Base-by-base conservation (phyloP, 179 eudicot genomes). In the Silene coronaria region DNA sequence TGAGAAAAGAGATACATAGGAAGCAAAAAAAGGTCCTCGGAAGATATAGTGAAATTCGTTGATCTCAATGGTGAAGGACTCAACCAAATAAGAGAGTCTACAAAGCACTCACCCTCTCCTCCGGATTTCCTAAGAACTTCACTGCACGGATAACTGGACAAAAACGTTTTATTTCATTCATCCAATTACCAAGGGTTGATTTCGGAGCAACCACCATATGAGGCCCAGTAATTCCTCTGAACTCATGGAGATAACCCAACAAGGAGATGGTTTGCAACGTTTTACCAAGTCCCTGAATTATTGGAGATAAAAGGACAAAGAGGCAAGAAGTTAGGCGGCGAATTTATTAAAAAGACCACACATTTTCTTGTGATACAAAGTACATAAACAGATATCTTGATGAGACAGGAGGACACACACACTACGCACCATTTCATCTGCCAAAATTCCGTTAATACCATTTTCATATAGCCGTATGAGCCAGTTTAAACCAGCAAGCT, bases 181-280 rank as follows among this genome's bases (percentile, higher is more conserved):
- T 94, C 98, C 98, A 92, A 74, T 94, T 94, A 5, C 98, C 98
- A 74, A 94, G 92, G 16, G 97, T 94, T 64, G 97, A 92, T 80
- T 94, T 94, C 10, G 97, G 98, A 84, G 96, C 90, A 88, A 94
- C 98, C 79, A 94, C 97, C 98, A 94, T 94, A 82, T 94, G 98
- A 66, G 98, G 97, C 70, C 98, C 98, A 72, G 88, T 87, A 74
- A 94, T 92, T 60, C 97, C 97, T 88, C 97, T 86, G 80, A 89
- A 92, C 79, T 94, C 98, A 70, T 92, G 88, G 67, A 94, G 86
- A 79, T 94, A 94, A 23, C 97, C 97, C 87, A 94, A 30, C 82
- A 92, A 84, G 73, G 97, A 94, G 72, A 92, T 92, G 38, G 96
- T 92, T 88, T 94, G 98, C 86, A 94, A 84, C 6, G 97, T 94